Base-by-base conservation (phyloP, 192 early-diverging fungal species). In the Cetraspora pellucida region DNA sequence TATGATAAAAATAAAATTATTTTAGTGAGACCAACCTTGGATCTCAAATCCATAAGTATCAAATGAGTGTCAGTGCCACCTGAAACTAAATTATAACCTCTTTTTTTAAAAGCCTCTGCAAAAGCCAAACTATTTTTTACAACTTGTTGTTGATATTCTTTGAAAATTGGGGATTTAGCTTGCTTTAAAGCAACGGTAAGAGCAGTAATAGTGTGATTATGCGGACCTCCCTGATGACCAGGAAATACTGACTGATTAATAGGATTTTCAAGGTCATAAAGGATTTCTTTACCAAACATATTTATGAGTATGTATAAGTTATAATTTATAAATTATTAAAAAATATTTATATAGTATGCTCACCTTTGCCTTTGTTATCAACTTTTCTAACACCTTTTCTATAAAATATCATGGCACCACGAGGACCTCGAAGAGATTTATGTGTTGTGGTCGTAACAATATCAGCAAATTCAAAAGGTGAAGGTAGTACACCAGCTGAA, bases 401-500 rank as follows among this genome's bases (percentile, higher is more conserved):
- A 91, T 90, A 99, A 83, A 99, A 98, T 85, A 99, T 98, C 92
- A 99, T 94, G 64, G 95, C 94, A 65, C 97, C 97, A 77, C 97
- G 90, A 43, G 97, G 97, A n/a, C 97, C 97, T 75, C 97, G 89
- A 58, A 99, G 90, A 17, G 96, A 97, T 82, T 99, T 99, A 89
- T 99, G 97, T 2, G 97, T 99, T 67, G 97, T 99, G 37, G 97
- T 99, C 13, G 96, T 99, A 79, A 99, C 97, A 75, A 99, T 93
- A 82, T 99, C 97, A 49, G 96, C 91, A 82, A 92, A 87, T 77
- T 93, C 90, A 81, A 97, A 99, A 16, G 97, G 96, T 77, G 91
- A 90, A 77, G 90, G 92, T 19, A 99, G 78, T 27, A 94, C 92
- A 31, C 87, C 90, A 10, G 97, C 96, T 8, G 96, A 93, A 49